phyloP scores from a whole-genome alignment of 257 asterid species.

The Petunia axillaris region DNA sequence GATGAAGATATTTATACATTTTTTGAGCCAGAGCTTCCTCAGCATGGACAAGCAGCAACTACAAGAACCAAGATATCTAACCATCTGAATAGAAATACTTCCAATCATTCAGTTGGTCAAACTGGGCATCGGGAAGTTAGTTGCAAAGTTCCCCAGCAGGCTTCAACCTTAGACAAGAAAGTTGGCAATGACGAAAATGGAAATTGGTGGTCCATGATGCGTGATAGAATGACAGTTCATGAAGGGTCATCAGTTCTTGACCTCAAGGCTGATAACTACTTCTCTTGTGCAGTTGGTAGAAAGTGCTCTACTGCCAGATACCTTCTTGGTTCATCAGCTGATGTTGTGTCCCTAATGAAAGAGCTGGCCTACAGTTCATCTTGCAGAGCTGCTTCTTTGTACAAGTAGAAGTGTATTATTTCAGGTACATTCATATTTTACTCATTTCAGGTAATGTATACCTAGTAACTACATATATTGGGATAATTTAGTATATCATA shows the following conservation, averaged over 20 bases:
- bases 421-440: slow-evolving; percentile 7
- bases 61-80: slow-evolving; percentile 57
- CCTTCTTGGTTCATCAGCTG: slow-evolving; percentile 73
- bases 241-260: slow-evolving; percentile 93
- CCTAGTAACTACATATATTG: neutral
- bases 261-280: slow-evolving; percentile 79
- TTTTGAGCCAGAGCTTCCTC: slow-evolving; percentile 89
- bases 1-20: slow-evolving; percentile 86
- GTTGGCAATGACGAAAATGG: slow-evolving; percentile 47
- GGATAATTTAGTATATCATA: neutral
- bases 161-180: slow-evolving; percentile 46
- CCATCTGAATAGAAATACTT: slow-evolving; percentile 42
- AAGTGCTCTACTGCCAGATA: slow-evolving; percentile 74
- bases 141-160: slow-evolving; percentile 43
- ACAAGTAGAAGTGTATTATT: neutral
- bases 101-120: slow-evolving; percentile 45
- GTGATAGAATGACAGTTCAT: slow-evolving; percentile 61
- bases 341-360: slow-evolving; percentile 68
- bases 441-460: slow-evolving; percentile 6
- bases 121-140: slow-evolving; percentile 39
- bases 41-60: slow-evolving; percentile 39
- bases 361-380: slow-evolving; percentile 41
- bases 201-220: slow-evolving; percentile 63
- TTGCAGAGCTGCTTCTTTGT: neutral
- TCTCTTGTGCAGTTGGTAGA: slow-evolving; percentile 90